Conservation (phyloP, 1,284 basidiomycete genomes). For the Tilletia caries region DNA sequence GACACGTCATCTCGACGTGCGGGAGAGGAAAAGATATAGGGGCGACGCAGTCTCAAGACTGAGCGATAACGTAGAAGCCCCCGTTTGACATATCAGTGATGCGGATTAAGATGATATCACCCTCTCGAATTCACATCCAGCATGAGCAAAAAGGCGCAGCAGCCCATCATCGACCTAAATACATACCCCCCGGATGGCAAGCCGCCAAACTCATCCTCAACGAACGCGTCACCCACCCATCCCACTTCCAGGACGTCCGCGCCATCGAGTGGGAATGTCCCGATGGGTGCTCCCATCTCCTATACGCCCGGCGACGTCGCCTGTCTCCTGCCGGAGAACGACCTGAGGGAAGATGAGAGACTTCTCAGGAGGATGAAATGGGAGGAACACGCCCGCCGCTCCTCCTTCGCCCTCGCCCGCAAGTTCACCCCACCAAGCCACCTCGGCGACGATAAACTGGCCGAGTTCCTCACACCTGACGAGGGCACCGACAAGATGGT, state of each 20-base stretch:
- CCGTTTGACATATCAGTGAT: too few species aligned
- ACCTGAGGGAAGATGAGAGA: slow-evolving; percentile 65
- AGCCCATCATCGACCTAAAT: too few species aligned
- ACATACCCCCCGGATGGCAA: slow-evolving; percentile 19
- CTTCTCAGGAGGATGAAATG: slow-evolving; percentile 69
- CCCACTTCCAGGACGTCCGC: slow-evolving; percentile 47
- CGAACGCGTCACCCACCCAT: slow-evolving; percentile 43
- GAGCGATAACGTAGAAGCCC: too few species aligned
- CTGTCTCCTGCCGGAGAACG: slow-evolving; percentile 71
- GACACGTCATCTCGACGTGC: too few species aligned
- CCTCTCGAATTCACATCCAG: too few species aligned
- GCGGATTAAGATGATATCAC: too few species aligned
- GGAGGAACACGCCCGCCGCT: slow-evolving; percentile 73
- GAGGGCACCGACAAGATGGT: slow-evolving; percentile 71
- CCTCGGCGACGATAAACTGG: slow-evolving; percentile 75
- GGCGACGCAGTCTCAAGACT: too few species aligned
- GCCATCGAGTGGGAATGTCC: slow-evolving; percentile 29
- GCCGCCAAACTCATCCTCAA: slow-evolving; percentile 35
- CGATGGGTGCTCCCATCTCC: slow-evolving; percentile 53
- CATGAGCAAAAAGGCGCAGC: too few species aligned
- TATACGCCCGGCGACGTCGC: slow-evolving; percentile 83
- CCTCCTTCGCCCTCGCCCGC: slow-evolving; percentile 68
- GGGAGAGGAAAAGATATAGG: too few species aligned
- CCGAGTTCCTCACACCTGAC: slow-evolving; percentile 73
- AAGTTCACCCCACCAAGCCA: slow-evolving; percentile 68